Conservation (phyloP, 257 asterid genomes). For the Solanum etuberosum region DNA sequence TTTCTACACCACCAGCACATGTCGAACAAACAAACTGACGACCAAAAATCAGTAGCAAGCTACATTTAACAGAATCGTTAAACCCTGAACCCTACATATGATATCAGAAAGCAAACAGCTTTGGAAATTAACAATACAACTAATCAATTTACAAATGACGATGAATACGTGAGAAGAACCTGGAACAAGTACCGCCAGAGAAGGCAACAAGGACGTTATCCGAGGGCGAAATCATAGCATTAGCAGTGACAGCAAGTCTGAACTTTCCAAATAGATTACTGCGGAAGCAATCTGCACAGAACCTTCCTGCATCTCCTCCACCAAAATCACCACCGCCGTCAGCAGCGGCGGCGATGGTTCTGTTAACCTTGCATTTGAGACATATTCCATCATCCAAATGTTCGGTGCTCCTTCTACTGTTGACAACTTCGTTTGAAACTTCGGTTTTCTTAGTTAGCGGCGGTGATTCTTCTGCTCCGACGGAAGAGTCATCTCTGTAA, state of each 20-base stretch:
- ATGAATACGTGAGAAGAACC: constrained; percentile 21
- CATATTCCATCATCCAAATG: constrained; percentile 18
- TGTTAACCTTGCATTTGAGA: constrained; percentile 55
- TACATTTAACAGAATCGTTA: background rate
- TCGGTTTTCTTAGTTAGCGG: background rate
- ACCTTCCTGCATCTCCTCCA: constrained; percentile 43
- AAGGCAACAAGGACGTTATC: constrained; percentile 81
- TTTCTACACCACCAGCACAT: background rate
- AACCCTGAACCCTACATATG: background rate
- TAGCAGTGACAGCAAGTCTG: constrained; percentile 66
- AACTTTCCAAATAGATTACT: constrained; percentile 72
- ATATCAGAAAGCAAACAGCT: background rate
- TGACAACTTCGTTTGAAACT: constrained; percentile 4
- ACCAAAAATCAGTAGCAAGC: background rate
- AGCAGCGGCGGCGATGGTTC: constrained; percentile 35
- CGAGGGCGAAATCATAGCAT: constrained; percentile 75
- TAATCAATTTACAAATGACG: background rate
- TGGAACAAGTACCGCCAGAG: constrained; percentile 89
- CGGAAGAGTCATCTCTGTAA: constrained; percentile 27
- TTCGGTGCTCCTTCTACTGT: constrained; percentile 7
- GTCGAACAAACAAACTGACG: background rate
- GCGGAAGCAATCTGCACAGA: constrained; percentile 73
- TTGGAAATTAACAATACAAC: background rate
- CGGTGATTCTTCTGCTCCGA: background rate
- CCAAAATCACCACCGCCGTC: constrained; percentile 8